Base-by-base conservation (phyloP, 192 early-diverging fungal species). In the Coemansia sp. region DNA sequence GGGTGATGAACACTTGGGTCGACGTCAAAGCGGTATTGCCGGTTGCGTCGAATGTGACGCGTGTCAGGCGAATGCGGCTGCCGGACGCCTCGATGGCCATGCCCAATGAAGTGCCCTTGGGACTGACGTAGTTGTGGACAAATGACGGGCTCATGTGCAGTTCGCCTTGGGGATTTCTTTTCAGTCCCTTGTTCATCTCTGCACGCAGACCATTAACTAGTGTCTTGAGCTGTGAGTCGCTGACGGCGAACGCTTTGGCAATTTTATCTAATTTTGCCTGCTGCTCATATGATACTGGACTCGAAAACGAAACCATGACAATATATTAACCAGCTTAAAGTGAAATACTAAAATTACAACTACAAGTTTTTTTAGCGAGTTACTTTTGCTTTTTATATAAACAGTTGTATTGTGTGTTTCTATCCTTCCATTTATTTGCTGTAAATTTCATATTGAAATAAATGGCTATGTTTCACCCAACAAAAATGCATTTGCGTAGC, bases 21-120 rank as follows among this genome's bases (percentile, higher is more conserved):
- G 89, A 11, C 14, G 47, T 84, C 18, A 82, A 80, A 47, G 87
- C 70, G 9, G 79, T 62, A 48, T 82, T 73, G 23, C 78, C 57
- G 42, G 86, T 80, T 11, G 82, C 63, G 18, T 74, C 78, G 47
- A 95, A 83, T 4, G 62, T 76, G 13, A 93, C 84, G 58, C 85
- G 71, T 76, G 88, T 92, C 9, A 98, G 89, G 37, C 95, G 89
- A 18, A 44, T 44, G 5, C 43, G 43, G 15, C 19, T 44, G 43
- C 43, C 43, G 15, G 43, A 44, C 3, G 51, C 18, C 51, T 53
- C 51, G 25, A 53, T 53, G 30, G 51, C 30, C 51, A 53, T 27
- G 51, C 51, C 25, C 13, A 53, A 17, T 7, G 51, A 25, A 34
- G 51, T 53, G 25, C 51, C 33, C 15, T 27, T 53, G 24, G 51